phyloP scores from a whole-genome alignment of 2,329 filamentous ascomycete species.

The Aspergillus glaucus region DNA sequence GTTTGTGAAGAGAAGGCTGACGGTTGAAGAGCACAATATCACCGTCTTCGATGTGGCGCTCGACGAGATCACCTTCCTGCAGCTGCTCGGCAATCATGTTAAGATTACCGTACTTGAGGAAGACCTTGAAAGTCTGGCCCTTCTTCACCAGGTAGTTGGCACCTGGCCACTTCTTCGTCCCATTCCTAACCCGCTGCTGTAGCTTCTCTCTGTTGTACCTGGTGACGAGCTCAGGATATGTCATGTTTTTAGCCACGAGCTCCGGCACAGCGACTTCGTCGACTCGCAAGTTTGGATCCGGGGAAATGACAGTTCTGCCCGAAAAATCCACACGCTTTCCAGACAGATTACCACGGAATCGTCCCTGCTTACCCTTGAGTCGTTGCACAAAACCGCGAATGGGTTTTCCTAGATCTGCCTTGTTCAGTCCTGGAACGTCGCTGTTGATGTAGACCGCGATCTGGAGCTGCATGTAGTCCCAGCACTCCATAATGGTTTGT shows the following conservation, averaged over 20 bases:
- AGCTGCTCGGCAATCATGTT: slow-evolving; percentile 67
- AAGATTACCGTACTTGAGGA: slow-evolving; percentile 68
- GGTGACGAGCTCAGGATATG: slow-evolving; percentile 85
- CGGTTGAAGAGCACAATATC: slow-evolving; percentile 98
- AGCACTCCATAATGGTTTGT: slow-evolving; percentile 91
- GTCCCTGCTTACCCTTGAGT: slow-evolving; percentile 93
- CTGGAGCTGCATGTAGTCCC: slow-evolving; percentile 93
- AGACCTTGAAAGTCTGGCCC: slow-evolving; percentile 63
- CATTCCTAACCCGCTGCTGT: slow-evolving; percentile 65
- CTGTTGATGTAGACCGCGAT: slow-evolving; percentile 98
- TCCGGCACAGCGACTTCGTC: slow-evolving; percentile 89
- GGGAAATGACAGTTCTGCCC: slow-evolving; percentile 92
- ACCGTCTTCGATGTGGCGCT: slow-evolving; percentile 89
- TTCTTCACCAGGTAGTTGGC: slow-evolving; percentile 76
- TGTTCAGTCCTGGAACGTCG: slow-evolving; percentile 85
- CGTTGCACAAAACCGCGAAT: slow-evolving; percentile 93
- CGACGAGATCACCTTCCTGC: slow-evolving; percentile 78
- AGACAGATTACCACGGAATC: slow-evolving; percentile 92
- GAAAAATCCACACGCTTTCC: slow-evolving; percentile 99
- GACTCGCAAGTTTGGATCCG: slow-evolving; percentile 88
- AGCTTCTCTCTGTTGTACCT: slow-evolving; percentile 81
- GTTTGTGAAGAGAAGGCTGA: slow-evolving; percentile 94
- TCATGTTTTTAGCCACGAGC: slow-evolving; percentile 91
- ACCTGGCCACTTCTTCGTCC: slow-evolving; percentile 74
- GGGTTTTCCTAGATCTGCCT: slow-evolving; percentile 77